Evolutionary conservation across 129 eudicot genomes (phyloP).

Genomic region (Centrapalus pauciflorus): DNA sequence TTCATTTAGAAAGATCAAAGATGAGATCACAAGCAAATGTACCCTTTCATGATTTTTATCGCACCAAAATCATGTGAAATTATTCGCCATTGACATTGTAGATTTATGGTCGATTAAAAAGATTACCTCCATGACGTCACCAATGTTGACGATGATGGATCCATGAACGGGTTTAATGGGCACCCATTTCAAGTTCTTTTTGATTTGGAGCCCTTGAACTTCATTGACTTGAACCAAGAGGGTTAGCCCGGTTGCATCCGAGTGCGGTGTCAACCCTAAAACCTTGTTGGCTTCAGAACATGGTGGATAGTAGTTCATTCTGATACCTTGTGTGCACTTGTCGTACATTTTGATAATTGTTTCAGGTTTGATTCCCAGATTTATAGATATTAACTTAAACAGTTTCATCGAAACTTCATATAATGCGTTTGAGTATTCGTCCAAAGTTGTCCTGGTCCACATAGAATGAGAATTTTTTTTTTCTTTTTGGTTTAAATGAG

Average conservation of each 20-base stretch:
- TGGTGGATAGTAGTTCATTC: slow-evolving; percentile 63
- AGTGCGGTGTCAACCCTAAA: slow-evolving; percentile 46
- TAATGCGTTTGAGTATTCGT: slow-evolving; percentile 29
- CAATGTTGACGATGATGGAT: slow-evolving; percentile 46
- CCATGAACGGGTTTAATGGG: slow-evolving; percentile 43
- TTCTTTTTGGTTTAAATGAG: neutral
- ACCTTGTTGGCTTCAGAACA: slow-evolving; percentile 42
- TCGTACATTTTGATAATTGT: slow-evolving; percentile 21
- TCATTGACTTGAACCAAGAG: slow-evolving; percentile 51
- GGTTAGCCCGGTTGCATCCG: slow-evolving; percentile 47
- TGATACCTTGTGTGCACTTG: slow-evolving; percentile 44
- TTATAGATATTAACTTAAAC: slow-evolving; percentile 27
- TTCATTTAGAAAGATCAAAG: too few species aligned
- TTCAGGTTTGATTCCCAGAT: slow-evolving; percentile 30
- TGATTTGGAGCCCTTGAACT: slow-evolving; percentile 50
- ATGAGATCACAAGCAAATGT: too few species aligned
- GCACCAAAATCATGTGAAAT: too few species aligned
- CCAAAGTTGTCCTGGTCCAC: slow-evolving; percentile 36
- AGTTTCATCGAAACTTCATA: slow-evolving; percentile 19
- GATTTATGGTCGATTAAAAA: neutral
- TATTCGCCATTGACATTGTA: too few species aligned
- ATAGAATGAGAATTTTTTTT: neutral
- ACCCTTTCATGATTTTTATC: too few species aligned
- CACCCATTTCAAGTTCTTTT: slow-evolving; percentile 41
- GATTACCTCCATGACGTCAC: slow-evolving; percentile 52